phyloP scores from a whole-genome alignment of 1,139 yeast genomes.

The Candida pseudoviswanathii region DNA sequence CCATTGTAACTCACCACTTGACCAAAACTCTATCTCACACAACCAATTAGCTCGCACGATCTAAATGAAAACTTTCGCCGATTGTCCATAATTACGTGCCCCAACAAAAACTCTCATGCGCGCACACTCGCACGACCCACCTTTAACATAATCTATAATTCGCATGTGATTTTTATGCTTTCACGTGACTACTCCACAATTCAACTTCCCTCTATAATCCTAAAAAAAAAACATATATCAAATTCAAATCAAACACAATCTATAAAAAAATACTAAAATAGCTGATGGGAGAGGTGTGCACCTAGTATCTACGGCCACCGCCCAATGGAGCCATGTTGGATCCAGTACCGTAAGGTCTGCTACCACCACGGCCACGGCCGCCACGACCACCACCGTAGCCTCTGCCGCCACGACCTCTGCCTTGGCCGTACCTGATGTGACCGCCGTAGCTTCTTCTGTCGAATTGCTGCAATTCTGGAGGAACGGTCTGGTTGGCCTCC shows the following conservation, averaged over 20 bases:
- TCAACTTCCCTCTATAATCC: neutral
- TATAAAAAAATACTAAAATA: constrained; percentile 2
- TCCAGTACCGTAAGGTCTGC: constrained; percentile 33
- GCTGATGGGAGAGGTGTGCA: neutral
- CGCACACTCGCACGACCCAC: too few species aligned
- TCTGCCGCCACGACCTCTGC: constrained; percentile 58
- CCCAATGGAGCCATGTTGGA: constrained; percentile 34
- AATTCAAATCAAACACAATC: neutral
- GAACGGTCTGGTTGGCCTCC: constrained; percentile 93
- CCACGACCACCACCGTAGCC: constrained; percentile 39
- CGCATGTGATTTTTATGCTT: too few species aligned
- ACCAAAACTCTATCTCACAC: too few species aligned
- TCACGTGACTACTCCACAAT: neutral
- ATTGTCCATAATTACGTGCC: too few species aligned
- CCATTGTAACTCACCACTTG: too few species aligned
- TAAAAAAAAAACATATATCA: neutral
- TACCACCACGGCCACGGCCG: constrained; percentile 30
- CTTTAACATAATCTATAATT: too few species aligned
- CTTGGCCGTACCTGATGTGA: constrained; percentile 61
- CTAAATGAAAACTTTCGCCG: too few species aligned
- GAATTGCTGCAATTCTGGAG: constrained; percentile 60
- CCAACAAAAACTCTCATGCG: too few species aligned
- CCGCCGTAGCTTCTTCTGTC: constrained; percentile 56
- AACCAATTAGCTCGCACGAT: too few species aligned
- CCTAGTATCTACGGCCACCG: constrained; percentile 31